Conservation (phyloP, 202 grass and related monocot genomes). For the Setaria italica region DNA sequence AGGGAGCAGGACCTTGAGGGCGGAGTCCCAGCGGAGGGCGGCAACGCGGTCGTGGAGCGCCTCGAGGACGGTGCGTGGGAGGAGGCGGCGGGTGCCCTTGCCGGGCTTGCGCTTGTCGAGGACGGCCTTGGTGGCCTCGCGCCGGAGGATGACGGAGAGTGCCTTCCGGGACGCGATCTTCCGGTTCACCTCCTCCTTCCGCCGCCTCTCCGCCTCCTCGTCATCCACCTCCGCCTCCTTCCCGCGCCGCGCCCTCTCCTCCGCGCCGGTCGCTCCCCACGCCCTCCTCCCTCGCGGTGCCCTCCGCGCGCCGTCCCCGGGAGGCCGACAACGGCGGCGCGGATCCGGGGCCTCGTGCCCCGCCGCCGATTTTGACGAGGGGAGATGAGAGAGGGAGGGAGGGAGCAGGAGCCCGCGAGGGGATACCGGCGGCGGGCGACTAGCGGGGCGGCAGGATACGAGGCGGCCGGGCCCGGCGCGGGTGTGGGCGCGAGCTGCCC, state of each 20-base stretch:
- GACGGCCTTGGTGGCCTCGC: constrained; percentile 89
- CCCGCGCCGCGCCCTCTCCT: constrained; percentile 37
- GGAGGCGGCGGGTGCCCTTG: constrained; percentile 73
- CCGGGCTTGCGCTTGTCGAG: constrained; percentile 83
- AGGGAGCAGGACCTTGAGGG: constrained; percentile 66
- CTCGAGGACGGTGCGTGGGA: constrained; percentile 90
- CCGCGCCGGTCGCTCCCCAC: neutral
- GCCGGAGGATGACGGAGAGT: constrained; percentile 83
- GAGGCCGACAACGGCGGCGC: too few species aligned
- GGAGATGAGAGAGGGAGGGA: too few species aligned
- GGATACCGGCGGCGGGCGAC: too few species aligned
- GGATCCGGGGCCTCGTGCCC: too few species aligned
- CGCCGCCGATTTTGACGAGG: too few species aligned
- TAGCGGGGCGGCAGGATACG: too few species aligned
- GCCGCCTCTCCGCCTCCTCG: constrained; percentile 51
- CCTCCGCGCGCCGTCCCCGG: too few species aligned
- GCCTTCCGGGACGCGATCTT: constrained; percentile 91
- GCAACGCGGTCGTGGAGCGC: constrained; percentile 85
- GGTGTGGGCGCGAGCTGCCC: too few species aligned
- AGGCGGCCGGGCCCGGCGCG: too few species aligned
- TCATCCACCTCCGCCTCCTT: constrained; percentile 41
- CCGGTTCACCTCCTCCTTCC: constrained; percentile 83
- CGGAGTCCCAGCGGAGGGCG: constrained; percentile 86
- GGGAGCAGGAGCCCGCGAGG: too few species aligned
- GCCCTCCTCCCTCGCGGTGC: too few species aligned